phyloP scores from a whole-genome alignment of 495 filamentous ascomycete genomes.

The Penicillium bovifimosum region DNA sequence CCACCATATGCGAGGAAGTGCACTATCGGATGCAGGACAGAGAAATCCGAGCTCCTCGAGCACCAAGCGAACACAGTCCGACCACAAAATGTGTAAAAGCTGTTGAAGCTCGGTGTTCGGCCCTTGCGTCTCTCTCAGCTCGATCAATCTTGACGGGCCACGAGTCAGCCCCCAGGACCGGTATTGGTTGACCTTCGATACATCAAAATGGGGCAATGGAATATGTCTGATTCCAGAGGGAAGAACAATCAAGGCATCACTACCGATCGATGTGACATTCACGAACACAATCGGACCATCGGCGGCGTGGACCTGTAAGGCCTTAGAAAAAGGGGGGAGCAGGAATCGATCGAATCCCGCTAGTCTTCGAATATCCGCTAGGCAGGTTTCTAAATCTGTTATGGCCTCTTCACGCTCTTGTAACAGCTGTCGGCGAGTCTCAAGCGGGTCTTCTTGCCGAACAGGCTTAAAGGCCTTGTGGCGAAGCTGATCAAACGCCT shows the following conservation, averaged over 20 bases:
- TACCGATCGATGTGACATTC: background rate
- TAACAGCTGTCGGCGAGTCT: background rate
- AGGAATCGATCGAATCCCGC: background rate
- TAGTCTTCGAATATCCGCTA: background rate
- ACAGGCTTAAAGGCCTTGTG: background rate
- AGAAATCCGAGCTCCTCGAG: too few relatives aligned
- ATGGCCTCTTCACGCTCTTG: background rate
- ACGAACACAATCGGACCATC: background rate
- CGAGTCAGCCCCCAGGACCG: too few relatives aligned
- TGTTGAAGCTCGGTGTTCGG: too few relatives aligned
- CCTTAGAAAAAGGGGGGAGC: background rate
- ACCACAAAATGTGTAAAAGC: too few relatives aligned
- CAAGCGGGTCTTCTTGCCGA: background rate
- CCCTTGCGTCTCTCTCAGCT: too few relatives aligned
- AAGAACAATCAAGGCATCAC: background rate
- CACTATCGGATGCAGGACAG: too few relatives aligned
- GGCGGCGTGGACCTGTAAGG: background rate
- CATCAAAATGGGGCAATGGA: too few relatives aligned
- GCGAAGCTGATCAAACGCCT: background rate
- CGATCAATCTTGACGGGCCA: too few relatives aligned
- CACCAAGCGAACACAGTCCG: too few relatives aligned
- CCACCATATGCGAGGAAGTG: too few relatives aligned
- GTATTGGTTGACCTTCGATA: too few relatives aligned
- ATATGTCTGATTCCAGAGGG: too few relatives aligned
- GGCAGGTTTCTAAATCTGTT: background rate